Percentiles rank a stretch among this genome's conserved stretches.
Conservation (phyloP, 768 basidiomycete genomes). For the Leccinellum luteum region DNA sequence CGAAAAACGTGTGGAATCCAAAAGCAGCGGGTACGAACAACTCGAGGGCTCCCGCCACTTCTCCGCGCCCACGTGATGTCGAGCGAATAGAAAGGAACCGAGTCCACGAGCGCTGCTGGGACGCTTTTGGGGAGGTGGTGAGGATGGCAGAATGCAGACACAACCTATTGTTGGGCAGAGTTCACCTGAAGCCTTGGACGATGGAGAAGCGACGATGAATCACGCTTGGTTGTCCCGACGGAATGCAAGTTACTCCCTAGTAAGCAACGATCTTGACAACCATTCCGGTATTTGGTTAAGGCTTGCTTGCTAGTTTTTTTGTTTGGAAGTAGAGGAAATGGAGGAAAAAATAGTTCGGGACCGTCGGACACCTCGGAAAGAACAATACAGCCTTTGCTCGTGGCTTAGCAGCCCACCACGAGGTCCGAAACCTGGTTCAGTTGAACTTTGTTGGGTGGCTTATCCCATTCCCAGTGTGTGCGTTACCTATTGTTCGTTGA, state of each 20-base stretch:
- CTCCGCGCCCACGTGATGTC: slow-evolving; percentile 12
- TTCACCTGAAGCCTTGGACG: slow-evolving; percentile 30
- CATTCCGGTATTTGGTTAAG: not conserved
- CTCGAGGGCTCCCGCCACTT: slow-evolving; percentile 10
- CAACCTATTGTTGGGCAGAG: slow-evolving; percentile 48
- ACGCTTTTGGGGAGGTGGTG: slow-evolving; percentile 51
- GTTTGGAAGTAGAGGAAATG: not conserved
- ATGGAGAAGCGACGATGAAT: slow-evolving; percentile 6
- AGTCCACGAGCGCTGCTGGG: slow-evolving; percentile 40
- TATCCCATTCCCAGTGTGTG: not conserved
- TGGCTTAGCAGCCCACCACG: not conserved
- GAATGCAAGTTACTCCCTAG: not conserved
- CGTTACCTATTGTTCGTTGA: slow-evolving; percentile 25
- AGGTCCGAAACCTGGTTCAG: not conserved
- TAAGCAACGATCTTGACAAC: slow-evolving; percentile 6
- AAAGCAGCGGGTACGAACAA: slow-evolving; percentile 29
- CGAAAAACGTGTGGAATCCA: slow-evolving; percentile 39
- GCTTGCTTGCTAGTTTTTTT: not conserved
- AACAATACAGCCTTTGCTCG: slow-evolving; percentile 19
- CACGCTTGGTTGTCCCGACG: not conserved
- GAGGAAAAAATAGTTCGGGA: not conserved
- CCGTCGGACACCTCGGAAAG: not conserved
- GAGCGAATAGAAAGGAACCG: slow-evolving; percentile 24
- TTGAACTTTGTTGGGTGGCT: slow-evolving; percentile 11
- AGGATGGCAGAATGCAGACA: slow-evolving; percentile 59